Base-by-base conservation (phyloP, 139 green algal genomes). In the Chlamydomonas urium region DNA sequence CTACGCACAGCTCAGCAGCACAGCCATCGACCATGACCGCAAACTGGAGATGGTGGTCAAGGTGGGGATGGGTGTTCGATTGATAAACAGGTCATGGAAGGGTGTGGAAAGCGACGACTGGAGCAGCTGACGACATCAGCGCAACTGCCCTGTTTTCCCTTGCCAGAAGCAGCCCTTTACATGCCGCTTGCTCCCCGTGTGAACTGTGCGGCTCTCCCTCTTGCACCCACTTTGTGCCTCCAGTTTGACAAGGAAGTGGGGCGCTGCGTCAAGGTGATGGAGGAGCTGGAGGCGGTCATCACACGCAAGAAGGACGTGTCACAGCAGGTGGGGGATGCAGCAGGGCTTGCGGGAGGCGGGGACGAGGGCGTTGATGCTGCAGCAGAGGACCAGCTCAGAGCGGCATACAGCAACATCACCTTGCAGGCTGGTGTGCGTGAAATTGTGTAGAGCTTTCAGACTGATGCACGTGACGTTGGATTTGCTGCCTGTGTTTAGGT, bases 291-390 rank as follows among this genome's bases (percentile, higher is more conserved):
- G 59, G 63, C 47, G 0, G 83, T 82, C 29, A 72, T 93, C 3
- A 69, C 38, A 0, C 71, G 71, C n/a, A 94, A 94, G 81, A 92
- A 91, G 84, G 84, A 87, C 36, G 81, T 86, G 19, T 85, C 73
- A 2, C 80, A 81, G 38, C 70, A 81, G 50, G 80, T 85, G n/a
- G 68, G 32, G 0, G 31, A n/a, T n/a, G n/a, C n/a, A n/a, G n/a
- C n/a, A n/a, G n/a, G 2, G 0, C 32, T 21, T 33, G 19, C 19
- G 24, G 26, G 24, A n/a, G n/a, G n/a, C n/a, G n/a, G n/a, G n/a
- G n/a, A n/a, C n/a, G n/a, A n/a, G n/a, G n/a, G n/a, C n/a, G n/a
- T n/a, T n/a, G n/a, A n/a, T n/a, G n/a, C n/a, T n/a, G n/a, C n/a
- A n/a, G n/a, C n/a, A n/a, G n/a, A n/a, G n/a, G n/a, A n/a, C n/a